Conservation (phyloP, 1,139 yeast genomes). For the Zygosaccharomyces sapae region DNA sequence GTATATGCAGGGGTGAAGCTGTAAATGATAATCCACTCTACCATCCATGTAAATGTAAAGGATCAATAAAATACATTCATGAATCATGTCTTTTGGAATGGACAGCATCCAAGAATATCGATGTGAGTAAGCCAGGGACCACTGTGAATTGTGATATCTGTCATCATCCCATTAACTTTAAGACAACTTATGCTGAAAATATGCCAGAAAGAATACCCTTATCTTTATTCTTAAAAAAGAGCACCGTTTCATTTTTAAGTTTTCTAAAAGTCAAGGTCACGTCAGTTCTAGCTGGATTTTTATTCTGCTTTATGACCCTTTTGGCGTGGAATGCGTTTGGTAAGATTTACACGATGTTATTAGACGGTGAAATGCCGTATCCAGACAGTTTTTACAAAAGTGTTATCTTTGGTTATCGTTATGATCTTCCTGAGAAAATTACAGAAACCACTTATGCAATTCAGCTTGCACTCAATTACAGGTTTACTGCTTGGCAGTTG, state of each 20-base stretch:
- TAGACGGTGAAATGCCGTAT: slow-evolving; percentile 50
- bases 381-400: slow-evolving; percentile 41
- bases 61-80: slow-evolving; percentile 89
- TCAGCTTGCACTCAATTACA: slow-evolving; percentile 21
- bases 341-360: slow-evolving; percentile 50
- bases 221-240: slow-evolving; percentile 41
- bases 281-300: slow-evolving; percentile 39
- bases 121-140: slow-evolving; percentile 35
- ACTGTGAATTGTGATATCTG: slow-evolving; percentile 83
- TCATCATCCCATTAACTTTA: slow-evolving; percentile 68
- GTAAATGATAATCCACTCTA: slow-evolving; percentile 71
- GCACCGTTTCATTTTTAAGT: slow-evolving; percentile 31
- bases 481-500: slow-evolving; percentile 30
- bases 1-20: slow-evolving; percentile 93
- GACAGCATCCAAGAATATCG: slow-evolving; percentile 46
- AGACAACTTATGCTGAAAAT: slow-evolving; percentile 62
- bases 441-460: slow-evolving; percentile 11
- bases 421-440: slow-evolving; percentile 13
- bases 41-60: slow-evolving; percentile 92
- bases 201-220: slow-evolving; percentile 69
- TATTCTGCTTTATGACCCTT: slow-evolving; percentile 53
- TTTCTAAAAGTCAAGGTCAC: slow-evolving; percentile 37
- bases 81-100: slow-evolving; percentile 89
- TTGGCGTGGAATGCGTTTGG: slow-evolving; percentile 52
- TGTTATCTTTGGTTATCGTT: slow-evolving; percentile 47